These are phyloP conservation scores for Haberlea rhodopensis DNA, from an alignment of 257 asterid genomes.

Conservation along the genomic window DNA sequence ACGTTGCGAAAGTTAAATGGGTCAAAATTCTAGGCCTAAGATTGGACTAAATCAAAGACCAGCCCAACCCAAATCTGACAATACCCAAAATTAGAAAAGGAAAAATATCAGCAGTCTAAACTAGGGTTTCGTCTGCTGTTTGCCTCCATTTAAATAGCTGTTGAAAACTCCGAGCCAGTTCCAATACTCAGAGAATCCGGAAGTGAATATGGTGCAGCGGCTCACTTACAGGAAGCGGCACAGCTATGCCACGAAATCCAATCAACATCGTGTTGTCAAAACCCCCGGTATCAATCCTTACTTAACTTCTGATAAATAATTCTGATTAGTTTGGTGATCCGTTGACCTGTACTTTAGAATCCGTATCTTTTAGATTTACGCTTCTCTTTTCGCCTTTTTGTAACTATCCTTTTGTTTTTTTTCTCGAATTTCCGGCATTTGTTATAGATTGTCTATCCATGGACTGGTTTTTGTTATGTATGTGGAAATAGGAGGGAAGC, in stretches of 20 bases:
- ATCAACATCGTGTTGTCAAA: slow-evolving; percentile 73
- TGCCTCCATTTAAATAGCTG: neutral
- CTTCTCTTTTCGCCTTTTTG: neutral
- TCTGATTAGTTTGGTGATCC: no score
- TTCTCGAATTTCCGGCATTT: neutral
- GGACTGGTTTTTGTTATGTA: neutral
- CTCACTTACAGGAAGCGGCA: slow-evolving; percentile 75
- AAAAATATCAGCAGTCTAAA: no score
- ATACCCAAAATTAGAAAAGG: no score
- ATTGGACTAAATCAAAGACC: no score
- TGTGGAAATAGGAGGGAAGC: neutral
- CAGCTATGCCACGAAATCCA: slow-evolving; percentile 84
- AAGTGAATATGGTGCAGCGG: slow-evolving; percentile 63
- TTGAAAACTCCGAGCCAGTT: neutral
- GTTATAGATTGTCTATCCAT: no score
- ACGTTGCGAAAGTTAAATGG: no score
- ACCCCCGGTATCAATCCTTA: slow-evolving; percentile 52
- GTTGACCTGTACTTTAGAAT: neutral
- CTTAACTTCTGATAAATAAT: neutral
- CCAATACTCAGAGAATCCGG: neutral
- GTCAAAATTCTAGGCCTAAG: no score
- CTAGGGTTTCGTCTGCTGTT: neutral
- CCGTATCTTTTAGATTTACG: no score
- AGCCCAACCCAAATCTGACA: no score
- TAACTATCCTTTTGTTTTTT: no score